Base-by-base conservation (phyloP, 805 yeast genomes). In the Candida fluviatilis region DNA sequence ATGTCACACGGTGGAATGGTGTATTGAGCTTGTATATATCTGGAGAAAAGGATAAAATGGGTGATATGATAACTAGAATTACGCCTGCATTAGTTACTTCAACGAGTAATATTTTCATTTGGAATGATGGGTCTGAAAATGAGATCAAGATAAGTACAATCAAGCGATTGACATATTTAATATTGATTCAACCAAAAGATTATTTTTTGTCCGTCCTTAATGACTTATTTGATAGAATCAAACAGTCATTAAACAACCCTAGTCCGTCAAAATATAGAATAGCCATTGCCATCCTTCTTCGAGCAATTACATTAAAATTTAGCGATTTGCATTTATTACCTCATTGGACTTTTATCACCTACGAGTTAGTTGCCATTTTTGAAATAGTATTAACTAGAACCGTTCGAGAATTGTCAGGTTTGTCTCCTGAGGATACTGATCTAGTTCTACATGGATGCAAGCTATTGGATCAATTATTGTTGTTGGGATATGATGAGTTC, bases 401-500 rank as follows among this genome's bases (percentile, higher is more conserved):
- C 4, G 19, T 50, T 15, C 55, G 57, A 41, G 64, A 54, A 24
- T 43, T 55, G 37, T 41, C 42, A 3, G 58, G 63, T 3, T 43
- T 66, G 12, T 52, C 58, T 2, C 50, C 53, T 3, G 55, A 71
- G 3, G 73, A 76, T 19, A 50, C 71, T 24, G 54, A 51, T 17
- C 52, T 75, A 11, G 48, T 78, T 2, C 62, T 82, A 24, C 75
- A 76, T 39, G 84, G 83, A 0, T 82, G 88, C 51, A 91, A 90
- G 57, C 63, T 93, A 12, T 64, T 93, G 34, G 99, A 91, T 54
- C 71, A 84, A 21, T 57, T 89, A 16, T 56, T 91, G 15, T 67
- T 83, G 2, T 48, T 89, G 40, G 77, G 80, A 26, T 71, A 73
- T 30, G 97, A 90, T 54, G 95, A 88, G 41, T 72, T 91, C 67